Evolutionary conservation across 148 eudicot genomes (phyloP), one percentile per base, ranked within the genome.

Genomic region (Nepenthes mirabilis): DNA sequence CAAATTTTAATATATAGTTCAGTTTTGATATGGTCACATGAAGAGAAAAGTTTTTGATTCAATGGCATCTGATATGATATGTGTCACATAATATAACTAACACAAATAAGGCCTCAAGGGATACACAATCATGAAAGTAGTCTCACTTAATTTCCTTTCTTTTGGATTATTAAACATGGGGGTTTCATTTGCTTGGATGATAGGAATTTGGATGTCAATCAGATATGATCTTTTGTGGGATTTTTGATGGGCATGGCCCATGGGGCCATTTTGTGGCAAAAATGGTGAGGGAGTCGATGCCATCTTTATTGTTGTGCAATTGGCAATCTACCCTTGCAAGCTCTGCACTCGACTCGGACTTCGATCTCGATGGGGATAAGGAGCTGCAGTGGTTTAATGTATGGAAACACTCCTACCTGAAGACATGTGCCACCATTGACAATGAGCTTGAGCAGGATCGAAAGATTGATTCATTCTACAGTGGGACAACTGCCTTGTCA

Each of bases 201-300:
- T 69, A 91, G 97, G 95, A 80, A 69, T 91, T 81, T 70, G 97
- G 95, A 55, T 81, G 93, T 79, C 95, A 91, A 75, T 80, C 82
- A 34, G 95, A 91, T 67, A 91, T 85, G 90, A 78, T 85, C 36
- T 87, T 91, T 64, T 91, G 97, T 56, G 97, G 97, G 65, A 76
- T 91, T 23, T 91, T 91, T 51, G 97, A 91, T 55, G 97, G 97
- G 37, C 97, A 91, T 60, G 97, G 97, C 67, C 95, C 83, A 5
- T 91, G 97, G 97, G 97, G 97, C 33, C 93, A 87, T 80, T 91
- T 66, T 65, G 93, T 91, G 61, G 78, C 97, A 1, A 91, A 91
- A 75, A 73, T 55, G 33, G 95, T 91, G 36, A 77, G 97, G 74
- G 93, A 91, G 49, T 81, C 82, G 40, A 74, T 91, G 93, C 90